Base-by-base conservation (phyloP, 768 basidiomycete species). In the Ephemerocybe angulata region DNA sequence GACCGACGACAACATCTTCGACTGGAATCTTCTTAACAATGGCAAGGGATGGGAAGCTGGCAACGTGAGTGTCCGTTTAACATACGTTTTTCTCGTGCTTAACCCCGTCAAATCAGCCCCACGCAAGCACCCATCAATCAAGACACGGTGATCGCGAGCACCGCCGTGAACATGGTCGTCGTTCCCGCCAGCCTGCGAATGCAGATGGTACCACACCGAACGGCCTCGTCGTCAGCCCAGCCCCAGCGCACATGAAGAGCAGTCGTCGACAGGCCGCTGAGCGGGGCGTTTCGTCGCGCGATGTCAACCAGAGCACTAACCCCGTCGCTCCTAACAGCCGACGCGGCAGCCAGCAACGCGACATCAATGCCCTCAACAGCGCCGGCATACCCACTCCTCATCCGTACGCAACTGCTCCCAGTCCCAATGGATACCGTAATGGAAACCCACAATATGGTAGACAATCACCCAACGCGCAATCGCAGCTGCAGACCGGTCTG, bases 1-100 rank as follows among this genome's bases (percentile, higher is more conserved):
- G 67, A 76, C 82, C 35, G 96, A 98, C 60, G 96, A 98, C 68
- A 88, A 90, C 17, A 73, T 93, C 11, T 98, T 90, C 63, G 96
- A 98, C 64, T 98, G 96, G 96, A 97, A 95, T 91, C 66, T 91
- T 40, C 77, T 98, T 59, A 95, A 97, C 69, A 81, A 82, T 48
- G 94, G 95, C 60, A 95, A 95, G 71, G 96, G 95, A 40, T 97
- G 95, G 94, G 93, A 98, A 78, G 88, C 87, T 35, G 78, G 84
- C 56, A 85, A 82, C 65, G 93, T 93, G 70, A 61, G 88, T 30
- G 24, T 17, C 4, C 31, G 52, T 12, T 17, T 24, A 27, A 17
- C 72, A 72, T 28, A 76, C 73, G 38, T 72, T 73, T 44, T 11
- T 43, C 22, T 6, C 13, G 2, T 3, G 21, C 37, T 43, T 31